Evolutionary conservation across 805 yeast genomes (phyloP).

Genomic region (Metschnikowia anglica): DNA sequence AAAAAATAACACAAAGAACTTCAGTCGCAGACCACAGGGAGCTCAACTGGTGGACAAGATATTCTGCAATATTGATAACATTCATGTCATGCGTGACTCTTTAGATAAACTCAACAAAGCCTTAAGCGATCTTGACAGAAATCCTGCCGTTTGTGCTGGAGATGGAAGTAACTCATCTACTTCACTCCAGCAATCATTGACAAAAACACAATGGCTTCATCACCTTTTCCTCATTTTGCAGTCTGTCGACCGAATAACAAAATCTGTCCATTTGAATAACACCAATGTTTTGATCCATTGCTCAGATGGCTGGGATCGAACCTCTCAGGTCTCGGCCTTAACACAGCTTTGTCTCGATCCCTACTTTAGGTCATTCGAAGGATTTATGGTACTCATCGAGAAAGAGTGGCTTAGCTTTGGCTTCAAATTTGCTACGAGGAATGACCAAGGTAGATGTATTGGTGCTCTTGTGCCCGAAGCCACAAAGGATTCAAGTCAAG

Average conservation of each 20-base stretch:
- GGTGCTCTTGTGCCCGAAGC: slow-evolving; percentile 36
- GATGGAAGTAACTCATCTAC: slow-evolving; percentile 12
- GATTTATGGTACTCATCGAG: slow-evolving; percentile 81
- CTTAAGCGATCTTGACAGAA: slow-evolving; percentile 65
- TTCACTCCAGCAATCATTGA: slow-evolving; percentile 49
- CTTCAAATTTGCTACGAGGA: slow-evolving; percentile 80
- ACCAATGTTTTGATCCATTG: slow-evolving; percentile 89
- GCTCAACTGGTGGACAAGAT: slow-evolving; percentile 55
- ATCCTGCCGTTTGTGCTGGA: slow-evolving; percentile 33
- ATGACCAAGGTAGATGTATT: slow-evolving; percentile 64
- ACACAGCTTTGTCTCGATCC: slow-evolving; percentile 90
- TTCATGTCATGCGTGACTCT: slow-evolving; percentile 92
- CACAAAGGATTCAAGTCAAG: slow-evolving; percentile 17
- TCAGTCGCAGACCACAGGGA: background rate
- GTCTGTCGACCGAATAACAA: slow-evolving; percentile 73
- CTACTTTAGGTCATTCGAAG: slow-evolving; percentile 80
- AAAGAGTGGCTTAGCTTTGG: slow-evolving; percentile 97
- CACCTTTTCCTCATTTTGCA: slow-evolving; percentile 66
- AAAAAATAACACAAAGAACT: slow-evolving; percentile 6
- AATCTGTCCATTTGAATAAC: slow-evolving; percentile 78
- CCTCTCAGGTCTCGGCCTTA: slow-evolving; percentile 83
- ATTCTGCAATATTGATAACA: slow-evolving; percentile 89
- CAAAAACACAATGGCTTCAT: slow-evolving; percentile 76
- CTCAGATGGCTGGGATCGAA: slow-evolving; percentile 98
- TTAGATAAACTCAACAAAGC: slow-evolving; percentile 59